phyloP scores from a whole-genome alignment of 768 basidiomycete genomes.

The Auricularia sp. region DNA sequence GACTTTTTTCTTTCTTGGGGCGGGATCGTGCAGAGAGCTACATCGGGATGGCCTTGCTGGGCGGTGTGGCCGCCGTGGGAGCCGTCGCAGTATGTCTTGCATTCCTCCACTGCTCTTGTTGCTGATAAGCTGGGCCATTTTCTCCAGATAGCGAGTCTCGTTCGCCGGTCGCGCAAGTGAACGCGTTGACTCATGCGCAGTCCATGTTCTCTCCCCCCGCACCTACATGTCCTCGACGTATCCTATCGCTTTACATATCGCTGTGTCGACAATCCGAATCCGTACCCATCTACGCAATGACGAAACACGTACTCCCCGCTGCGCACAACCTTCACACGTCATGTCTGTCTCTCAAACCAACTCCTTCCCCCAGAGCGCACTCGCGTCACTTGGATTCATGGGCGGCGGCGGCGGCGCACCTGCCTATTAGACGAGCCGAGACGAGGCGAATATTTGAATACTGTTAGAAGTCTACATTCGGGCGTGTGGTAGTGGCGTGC shows the following conservation, averaged over 20 bases:
- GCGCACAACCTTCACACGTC: background rate
- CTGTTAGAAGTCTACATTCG: too few relatives aligned
- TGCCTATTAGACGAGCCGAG: too few relatives aligned
- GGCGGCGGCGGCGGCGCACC: too few relatives aligned
- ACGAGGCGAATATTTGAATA: too few relatives aligned
- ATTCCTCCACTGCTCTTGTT: constrained; percentile 27
- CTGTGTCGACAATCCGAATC: too few relatives aligned
- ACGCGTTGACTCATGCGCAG: background rate
- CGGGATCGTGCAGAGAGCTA: constrained; percentile 66
- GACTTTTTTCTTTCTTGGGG: background rate
- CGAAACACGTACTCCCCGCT: background rate
- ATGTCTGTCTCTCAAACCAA: too few relatives aligned
- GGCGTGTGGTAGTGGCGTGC: too few relatives aligned
- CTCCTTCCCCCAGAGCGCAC: too few relatives aligned
- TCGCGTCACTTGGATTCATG: too few relatives aligned
- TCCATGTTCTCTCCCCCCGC: background rate
- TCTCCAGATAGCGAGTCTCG: constrained; percentile 47
- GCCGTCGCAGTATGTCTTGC: constrained; percentile 21
- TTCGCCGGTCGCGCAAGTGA: constrained; percentile 66
- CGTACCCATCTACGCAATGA: background rate
- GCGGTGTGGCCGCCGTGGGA: constrained; percentile 80
- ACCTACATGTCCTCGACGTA: background rate
- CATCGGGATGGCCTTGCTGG: constrained; percentile 92
- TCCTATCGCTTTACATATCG: background rate
- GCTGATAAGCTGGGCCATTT: background rate